Percentiles rank a stretch among this genome's conserved stretches.
These are phyloP conservation scores for Paecilomyces dactylethromorphus DNA, from an alignment of 2,329 filamentous ascomycete genomes.

Conservation along the genomic window DNA sequence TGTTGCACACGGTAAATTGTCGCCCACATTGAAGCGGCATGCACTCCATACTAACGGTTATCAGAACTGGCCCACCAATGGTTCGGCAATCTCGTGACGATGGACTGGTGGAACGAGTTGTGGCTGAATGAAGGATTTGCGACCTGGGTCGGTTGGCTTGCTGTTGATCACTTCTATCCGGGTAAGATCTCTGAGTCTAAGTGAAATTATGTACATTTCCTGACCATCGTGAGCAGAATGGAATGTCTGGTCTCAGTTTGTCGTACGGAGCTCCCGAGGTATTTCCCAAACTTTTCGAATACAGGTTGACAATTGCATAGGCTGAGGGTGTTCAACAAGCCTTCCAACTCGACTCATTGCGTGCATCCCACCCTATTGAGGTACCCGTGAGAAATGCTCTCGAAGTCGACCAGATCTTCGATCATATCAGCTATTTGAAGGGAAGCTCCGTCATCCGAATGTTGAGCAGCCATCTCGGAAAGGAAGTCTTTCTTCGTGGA, in stretches of 20 bases:
- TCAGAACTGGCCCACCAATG: constrained; percentile 86
- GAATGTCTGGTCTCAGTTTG: constrained; percentile 97
- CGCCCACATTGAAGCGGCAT: neutral
- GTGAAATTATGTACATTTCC: neutral
- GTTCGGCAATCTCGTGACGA: constrained; percentile 92
- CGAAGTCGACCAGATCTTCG: constrained; percentile 97
- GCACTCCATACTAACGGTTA: constrained; percentile 1
- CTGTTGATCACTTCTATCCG: constrained; percentile 83
- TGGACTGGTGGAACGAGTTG: constrained; percentile 94
- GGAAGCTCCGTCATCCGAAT: constrained; percentile 95
- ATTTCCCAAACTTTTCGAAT: constrained; percentile 27
- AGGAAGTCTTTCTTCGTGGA: constrained; percentile 81
- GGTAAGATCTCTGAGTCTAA: constrained; percentile 31
- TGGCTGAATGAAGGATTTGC: constrained; percentile 97
- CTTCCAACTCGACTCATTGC: constrained; percentile 80
- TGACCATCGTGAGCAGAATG: constrained; percentile 55
- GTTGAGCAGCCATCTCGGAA: constrained; percentile 83
- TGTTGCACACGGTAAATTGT: constrained; percentile 65
- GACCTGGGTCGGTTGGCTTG: constrained; percentile 96
- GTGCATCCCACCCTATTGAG: constrained; percentile 91
- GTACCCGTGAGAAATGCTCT: constrained; percentile 89
- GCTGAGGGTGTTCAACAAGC: constrained; percentile 90
- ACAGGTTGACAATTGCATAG: constrained; percentile 39
- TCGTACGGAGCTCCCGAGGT: constrained; percentile 59
- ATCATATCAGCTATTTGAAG: constrained; percentile 93